Percentiles rank a stretch among this genome's conserved stretches.
These are phyloP conservation scores for Podospora tetraspora DNA, from an alignment of 495 filamentous ascomycete species.

Conservation along the genomic window DNA sequence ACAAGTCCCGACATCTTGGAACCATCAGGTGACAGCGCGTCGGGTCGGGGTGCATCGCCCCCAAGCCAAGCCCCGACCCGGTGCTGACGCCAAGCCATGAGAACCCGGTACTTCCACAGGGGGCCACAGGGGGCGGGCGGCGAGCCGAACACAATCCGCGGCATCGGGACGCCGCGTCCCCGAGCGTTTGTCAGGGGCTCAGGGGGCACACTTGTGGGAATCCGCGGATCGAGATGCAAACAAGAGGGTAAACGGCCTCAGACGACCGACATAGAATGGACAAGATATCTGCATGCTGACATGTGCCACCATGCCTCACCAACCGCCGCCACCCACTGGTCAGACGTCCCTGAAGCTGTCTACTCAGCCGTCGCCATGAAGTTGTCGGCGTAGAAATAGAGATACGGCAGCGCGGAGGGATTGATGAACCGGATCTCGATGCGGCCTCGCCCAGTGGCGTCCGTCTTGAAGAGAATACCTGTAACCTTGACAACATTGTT, in stretches of 20 bases:
- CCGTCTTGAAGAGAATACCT: neutral
- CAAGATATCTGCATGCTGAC: too few species aligned
- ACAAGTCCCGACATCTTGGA: neutral
- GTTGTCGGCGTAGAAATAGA: neutral
- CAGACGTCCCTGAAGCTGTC: too few species aligned
- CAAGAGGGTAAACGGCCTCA: too few species aligned
- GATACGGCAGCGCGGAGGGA: neutral
- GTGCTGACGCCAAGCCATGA: neutral
- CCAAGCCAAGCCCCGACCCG: neutral
- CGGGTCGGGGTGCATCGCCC: neutral
- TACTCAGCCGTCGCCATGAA: neutral
- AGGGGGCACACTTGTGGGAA: too few species aligned
- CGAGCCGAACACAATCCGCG: neutral
- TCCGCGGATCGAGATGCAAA: too few species aligned
- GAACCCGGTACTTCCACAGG: neutral
- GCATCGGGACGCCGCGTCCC: too few species aligned
- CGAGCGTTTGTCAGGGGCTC: too few species aligned
- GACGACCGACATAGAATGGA: too few species aligned
- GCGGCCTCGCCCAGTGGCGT: neutral
- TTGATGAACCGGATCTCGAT: neutral
- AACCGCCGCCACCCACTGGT: too few species aligned
- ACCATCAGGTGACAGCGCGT: neutral
- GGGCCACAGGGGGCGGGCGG: too few species aligned
- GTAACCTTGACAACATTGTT: neutral
- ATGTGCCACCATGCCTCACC: neutral